Evolutionary conservation across 345 rosid genomes (phyloP), one percentile per base, ranked within the genome.

Genomic region (Rhizophora apiculata): DNA sequence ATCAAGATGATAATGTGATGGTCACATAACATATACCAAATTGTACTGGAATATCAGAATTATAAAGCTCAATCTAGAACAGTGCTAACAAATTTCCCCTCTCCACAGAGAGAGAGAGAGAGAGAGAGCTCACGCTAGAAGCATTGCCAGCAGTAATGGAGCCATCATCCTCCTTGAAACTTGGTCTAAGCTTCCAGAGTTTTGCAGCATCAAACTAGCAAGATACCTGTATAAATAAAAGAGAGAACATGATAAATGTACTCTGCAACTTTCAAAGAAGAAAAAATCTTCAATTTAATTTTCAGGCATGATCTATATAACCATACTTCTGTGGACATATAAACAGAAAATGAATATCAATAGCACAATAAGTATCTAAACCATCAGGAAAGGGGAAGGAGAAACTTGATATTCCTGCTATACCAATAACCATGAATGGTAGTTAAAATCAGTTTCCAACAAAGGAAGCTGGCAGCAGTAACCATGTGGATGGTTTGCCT

Each of bases 121-220:
- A 7, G 13, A 53, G 57, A n/a, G 57, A 76, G 76, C 80, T 76
- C 56, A 76, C 71, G 66, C 34, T 76, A 31, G 80, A 76, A 62
- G 80, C 75, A 67, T 76, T 76, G 55, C 80, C 80, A 55, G 80
- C 76, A 43, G 76, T 72, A 34, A 72, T 66, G 26, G 76, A 65
- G 15, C 76, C 24, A 51, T 65, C 53, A 48, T 65, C 31, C 70
- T 30, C 63, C 64, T 72, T 72, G 55, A 72, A 66, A 65, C 76
- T 72, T 29, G 76, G 76, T 72, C 61, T 51, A 36, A 72, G 76
- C 60, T 72, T 72, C 66, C 71, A 62, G 55, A 76, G 69, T 67
- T 67, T 76, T 29, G 72, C 46, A 48, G 75, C 76, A 71, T 76
- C 76, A 67, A 76, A 76, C 80, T 76, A 72, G 54, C 37, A 62